These are phyloP conservation scores for Agrostemma githago DNA, from an alignment of 148 eudicot species.

Conservation along the genomic window DNA sequence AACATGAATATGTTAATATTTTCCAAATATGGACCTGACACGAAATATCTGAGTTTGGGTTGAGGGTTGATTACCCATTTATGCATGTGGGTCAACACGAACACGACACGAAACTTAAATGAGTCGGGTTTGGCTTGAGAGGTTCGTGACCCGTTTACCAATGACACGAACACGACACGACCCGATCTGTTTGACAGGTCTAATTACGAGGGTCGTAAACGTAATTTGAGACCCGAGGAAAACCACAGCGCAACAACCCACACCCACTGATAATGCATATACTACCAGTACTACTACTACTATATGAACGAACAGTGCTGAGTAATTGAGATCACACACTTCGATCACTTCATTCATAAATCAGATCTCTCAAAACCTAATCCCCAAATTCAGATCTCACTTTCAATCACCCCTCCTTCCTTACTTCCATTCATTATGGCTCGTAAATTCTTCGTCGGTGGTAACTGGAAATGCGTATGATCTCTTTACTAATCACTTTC, in stretches of 20 bases:
- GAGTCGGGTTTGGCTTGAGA: no score
- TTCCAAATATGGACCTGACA: no score
- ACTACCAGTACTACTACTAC: background rate
- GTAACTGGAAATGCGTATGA: constrained; percentile 84
- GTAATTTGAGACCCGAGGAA: constrained; percentile 12
- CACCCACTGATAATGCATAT: background rate
- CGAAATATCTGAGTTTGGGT: no score
- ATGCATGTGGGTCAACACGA: no score
- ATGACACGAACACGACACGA: no score
- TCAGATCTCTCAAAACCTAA: constrained; percentile 2
- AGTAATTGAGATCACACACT: background rate
- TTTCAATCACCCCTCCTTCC: background rate
- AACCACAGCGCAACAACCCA: background rate
- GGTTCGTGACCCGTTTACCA: no score
- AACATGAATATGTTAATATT: no score
- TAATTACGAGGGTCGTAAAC: constrained; percentile 8
- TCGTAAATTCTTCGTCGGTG: constrained; percentile 77
- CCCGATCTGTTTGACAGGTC: no score
- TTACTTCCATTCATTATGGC: constrained; percentile 32
- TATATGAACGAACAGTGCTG: background rate
- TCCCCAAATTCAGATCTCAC: background rate
- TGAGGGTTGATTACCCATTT: no score
- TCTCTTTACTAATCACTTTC: background rate
- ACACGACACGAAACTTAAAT: no score
- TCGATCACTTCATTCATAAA: background rate